Conservation (phyloP, 2,329 filamentous ascomycete species). For the Aureobasidium sp. region DNA sequence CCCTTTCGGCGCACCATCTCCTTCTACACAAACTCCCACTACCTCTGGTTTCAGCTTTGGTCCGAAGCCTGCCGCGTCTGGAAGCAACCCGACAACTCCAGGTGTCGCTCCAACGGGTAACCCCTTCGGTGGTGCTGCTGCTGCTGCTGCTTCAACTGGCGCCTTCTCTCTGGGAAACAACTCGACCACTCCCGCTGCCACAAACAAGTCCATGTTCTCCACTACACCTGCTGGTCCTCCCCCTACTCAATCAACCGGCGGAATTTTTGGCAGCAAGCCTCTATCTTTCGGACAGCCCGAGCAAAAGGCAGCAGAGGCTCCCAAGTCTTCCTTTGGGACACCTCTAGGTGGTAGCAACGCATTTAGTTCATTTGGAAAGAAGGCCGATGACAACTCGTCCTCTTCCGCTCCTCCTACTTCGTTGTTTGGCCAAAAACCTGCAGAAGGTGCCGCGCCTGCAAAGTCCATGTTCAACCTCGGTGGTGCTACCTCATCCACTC, state of each 20-base stretch:
- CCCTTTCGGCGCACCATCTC: conserved; percentile 16
- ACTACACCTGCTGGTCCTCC: conserved; percentile 26
- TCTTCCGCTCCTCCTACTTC: conserved; percentile 6
- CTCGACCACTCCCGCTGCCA: conserved; percentile 20
- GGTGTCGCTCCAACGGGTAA: conserved; percentile 17
- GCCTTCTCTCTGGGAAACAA: not conserved
- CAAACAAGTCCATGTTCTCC: conserved; percentile 17
- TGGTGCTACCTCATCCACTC: conserved; percentile 1
- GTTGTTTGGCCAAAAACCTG: conserved; percentile 13
- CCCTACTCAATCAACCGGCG: conserved; percentile 16
- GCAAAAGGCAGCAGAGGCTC: conserved; percentile 14
- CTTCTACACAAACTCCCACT: not conserved
- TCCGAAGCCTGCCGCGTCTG: not conserved
- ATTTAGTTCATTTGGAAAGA: not conserved
- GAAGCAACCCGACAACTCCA: conserved; percentile 40
- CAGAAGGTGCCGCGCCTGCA: not conserved
- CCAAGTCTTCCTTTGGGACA: conserved; percentile 11
- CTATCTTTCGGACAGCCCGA: conserved; percentile 18
- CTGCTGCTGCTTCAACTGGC: not conserved
- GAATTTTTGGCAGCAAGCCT: conserved; percentile 15
- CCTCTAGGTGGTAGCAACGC: not conserved
- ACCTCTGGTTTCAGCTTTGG: conserved; percentile 16
- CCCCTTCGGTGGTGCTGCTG: not conserved
- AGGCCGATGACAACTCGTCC: not conserved
- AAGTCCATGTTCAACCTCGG: conserved; percentile 6